Evolutionary conservation across 2,329 filamentous ascomycete species (phyloP).

Genomic region (Stachybotrys chlorohalonatus): DNA sequence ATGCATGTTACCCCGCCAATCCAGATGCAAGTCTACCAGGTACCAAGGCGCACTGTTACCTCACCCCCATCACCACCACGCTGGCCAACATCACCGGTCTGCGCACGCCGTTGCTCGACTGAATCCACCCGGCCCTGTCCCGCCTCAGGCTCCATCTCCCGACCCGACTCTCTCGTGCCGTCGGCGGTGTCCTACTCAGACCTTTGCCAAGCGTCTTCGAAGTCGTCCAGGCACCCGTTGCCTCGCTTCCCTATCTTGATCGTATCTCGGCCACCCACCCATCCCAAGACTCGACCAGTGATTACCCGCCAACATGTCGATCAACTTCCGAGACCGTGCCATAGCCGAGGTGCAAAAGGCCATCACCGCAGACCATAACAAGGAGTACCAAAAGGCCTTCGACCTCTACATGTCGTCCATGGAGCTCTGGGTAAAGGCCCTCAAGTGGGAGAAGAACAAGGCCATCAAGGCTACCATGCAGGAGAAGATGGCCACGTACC

Average conservation of each 20-base stretch:
- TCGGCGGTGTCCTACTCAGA: neutral
- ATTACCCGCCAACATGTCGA: constrained; percentile 60
- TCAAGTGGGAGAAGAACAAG: constrained; percentile 99
- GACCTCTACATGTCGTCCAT: constrained; percentile 92
- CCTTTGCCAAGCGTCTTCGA: too few relatives aligned
- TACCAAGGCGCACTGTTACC: neutral
- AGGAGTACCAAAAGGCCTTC: constrained; percentile 96
- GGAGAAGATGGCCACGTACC: constrained; percentile 90
- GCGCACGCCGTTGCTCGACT: neutral
- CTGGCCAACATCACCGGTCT: neutral
- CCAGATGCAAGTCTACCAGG: constrained; percentile 6
- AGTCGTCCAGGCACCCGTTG: constrained; percentile 2
- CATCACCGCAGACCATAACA: constrained; percentile 90
- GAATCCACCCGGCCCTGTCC: neutral
- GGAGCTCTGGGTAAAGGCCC: constrained; percentile 95
- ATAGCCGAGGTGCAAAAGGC: constrained; percentile 97
- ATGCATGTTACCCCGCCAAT: constrained; percentile 32
- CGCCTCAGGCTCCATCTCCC: neutral
- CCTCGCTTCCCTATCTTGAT: constrained; percentile 8
- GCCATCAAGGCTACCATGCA: constrained; percentile 97
- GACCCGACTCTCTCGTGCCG: neutral
- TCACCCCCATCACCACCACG: constrained; percentile 6
- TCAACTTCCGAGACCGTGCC: constrained; percentile 92
- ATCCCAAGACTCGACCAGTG: neutral
- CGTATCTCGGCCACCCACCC: neutral